Evolutionary conservation across 169 alveolate genomes (phyloP), one percentile per base, ranked within the genome.

Genomic region (Cryptosporidium canis): DNA sequence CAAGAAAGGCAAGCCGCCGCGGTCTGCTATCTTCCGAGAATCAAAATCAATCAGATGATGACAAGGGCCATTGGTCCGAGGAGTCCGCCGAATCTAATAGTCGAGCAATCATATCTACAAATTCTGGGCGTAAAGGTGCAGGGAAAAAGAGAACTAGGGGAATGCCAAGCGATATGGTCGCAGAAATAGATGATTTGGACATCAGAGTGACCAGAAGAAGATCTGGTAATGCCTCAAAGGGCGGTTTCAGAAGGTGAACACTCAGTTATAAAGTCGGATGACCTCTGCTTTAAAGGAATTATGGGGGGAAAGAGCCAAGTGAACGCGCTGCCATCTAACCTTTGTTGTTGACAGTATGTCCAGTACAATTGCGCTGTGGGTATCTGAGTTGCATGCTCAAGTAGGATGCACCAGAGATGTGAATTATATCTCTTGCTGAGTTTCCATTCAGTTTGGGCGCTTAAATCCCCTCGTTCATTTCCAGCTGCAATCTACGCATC

Each of bases 1-100:
- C 87, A 6, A 77, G 72, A 77, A 77, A 61, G 37, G 47, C 63
- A 21, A 77, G 35, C 18, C 65, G 87, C 35, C 35, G 77, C 9
- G 72, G 77, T 14, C 45, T 77, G 44, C 12, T 77, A 16, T 55
- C 72, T 31, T n/a, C 65, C 16, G 87, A 77, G 18, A 77, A 58
- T 35, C 64, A 43, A 0, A 44, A 47, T 51, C 87, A 55, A 43
- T 41, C 87, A 16, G 87, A 77, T 77, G 87, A 77, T 5, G 87
- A 77, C 24, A 77, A 77, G 39, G 87, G 87, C 6, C 87, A 77
- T 39, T 77, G 87, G 87, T 77, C 87, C 18, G 87, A 77, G 29
- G 87, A 77, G 31, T 77, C 87, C 16, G 72, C 72, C 3, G 87
- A 77, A 18, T 77, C 87, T 14, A 77, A 77, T 63, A 77, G 87